Evolutionary conservation across 179 eudicot genomes (phyloP).

Genomic region (Heliamphora pulchella): DNA sequence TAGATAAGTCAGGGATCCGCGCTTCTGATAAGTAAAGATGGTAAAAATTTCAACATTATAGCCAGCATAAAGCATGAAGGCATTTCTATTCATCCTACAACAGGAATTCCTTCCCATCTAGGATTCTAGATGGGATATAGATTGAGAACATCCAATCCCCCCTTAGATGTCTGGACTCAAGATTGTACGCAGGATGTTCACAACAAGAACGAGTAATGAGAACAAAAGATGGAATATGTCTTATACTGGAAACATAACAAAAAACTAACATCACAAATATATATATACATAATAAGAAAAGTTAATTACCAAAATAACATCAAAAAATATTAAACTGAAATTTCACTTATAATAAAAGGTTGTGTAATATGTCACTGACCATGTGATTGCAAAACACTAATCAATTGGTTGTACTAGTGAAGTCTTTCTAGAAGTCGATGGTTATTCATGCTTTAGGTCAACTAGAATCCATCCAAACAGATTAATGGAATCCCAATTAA

Average conservation of each 20-base stretch:
- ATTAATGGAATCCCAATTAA: not conserved
- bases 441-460: not conserved
- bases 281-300: too few relatives aligned
- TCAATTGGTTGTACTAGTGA: too few relatives aligned
- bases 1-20: too few relatives aligned
- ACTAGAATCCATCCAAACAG: constrained; percentile 10
- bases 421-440: not conserved
- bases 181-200: not conserved
- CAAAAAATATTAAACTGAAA: not conserved
- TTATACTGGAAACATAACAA: constrained; percentile 2
- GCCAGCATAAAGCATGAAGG: too few relatives aligned
- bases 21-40: too few relatives aligned
- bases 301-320: too few relatives aligned
- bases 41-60: too few relatives aligned
- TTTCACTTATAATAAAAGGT: not conserved
- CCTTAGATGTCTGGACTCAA: not conserved
- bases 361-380: not conserved
- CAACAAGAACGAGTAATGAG: not conserved
- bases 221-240: not conserved
- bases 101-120: not conserved
- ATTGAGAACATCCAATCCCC: not conserved
- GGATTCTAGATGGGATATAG: not conserved
- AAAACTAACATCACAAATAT: not conserved
- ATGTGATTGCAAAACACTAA: not conserved
- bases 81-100: too few relatives aligned